Conservation (phyloP, 345 rosid species). For the Kandelia obovata region DNA sequence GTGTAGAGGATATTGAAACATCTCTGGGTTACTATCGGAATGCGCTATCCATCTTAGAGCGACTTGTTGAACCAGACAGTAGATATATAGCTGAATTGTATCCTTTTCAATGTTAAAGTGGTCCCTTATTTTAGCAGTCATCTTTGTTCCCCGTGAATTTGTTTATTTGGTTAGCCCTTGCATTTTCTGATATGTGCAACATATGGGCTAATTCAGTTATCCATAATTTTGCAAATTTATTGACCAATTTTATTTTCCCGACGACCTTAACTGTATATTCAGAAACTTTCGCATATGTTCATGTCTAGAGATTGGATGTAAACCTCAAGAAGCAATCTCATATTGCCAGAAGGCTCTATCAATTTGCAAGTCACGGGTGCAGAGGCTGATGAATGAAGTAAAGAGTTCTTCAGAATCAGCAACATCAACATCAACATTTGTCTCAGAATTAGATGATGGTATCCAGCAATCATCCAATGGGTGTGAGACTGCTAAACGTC, state of each 20-base stretch:
- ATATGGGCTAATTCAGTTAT: not conserved
- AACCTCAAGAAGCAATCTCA: slow-evolving; percentile 70
- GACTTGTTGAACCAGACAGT: slow-evolving; percentile 83
- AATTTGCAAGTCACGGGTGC: slow-evolving; percentile 63
- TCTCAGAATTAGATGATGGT: slow-evolving; percentile 48
- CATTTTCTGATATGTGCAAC: not conserved
- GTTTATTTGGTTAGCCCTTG: not conserved
- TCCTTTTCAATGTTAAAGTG: slow-evolving; percentile 40
- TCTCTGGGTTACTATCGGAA: slow-evolving; percentile 78
- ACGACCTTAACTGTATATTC: slow-evolving; percentile 43
- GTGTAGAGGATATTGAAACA: slow-evolving; percentile 89
- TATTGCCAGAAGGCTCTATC: slow-evolving; percentile 77
- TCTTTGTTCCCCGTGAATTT: not conserved
- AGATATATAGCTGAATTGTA: slow-evolving; percentile 85
- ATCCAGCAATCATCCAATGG: slow-evolving; percentile 55
- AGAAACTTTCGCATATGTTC: slow-evolving; percentile 88
- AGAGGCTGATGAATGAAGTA: slow-evolving; percentile 54
- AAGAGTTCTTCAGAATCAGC: slow-evolving; percentile 48
- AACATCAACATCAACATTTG: slow-evolving; percentile 43
- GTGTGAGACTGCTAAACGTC: slow-evolving; percentile 35
- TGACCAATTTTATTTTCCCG: not conserved
- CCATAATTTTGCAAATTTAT: not conserved
- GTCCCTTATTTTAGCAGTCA: not conserved
- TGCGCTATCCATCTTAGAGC: slow-evolving; percentile 64
- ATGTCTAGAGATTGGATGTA: slow-evolving; percentile 79